A percentile compares a stretch with the other conserved stretches of the same genome.
These are phyloP conservation scores for Madurella mycetomatis DNA, from an alignment of 2,329 filamentous ascomycete genomes.

Conservation along the genomic window DNA sequence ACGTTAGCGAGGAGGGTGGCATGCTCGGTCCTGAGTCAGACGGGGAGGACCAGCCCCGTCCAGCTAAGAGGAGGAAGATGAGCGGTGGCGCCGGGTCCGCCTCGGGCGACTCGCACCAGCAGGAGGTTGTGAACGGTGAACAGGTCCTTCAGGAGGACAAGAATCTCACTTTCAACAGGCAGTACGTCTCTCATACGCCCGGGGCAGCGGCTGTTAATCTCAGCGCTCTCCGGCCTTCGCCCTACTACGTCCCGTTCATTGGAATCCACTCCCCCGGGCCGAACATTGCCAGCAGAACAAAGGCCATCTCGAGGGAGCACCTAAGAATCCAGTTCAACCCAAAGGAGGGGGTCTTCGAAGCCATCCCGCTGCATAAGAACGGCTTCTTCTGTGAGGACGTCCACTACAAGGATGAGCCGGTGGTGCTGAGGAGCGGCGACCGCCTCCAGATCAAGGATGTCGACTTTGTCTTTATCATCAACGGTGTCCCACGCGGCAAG, in stretches of 20 bases:
- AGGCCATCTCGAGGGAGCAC: conserved; percentile 70
- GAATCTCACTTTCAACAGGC: conserved; percentile 51
- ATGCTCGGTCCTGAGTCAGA: conserved; percentile 62
- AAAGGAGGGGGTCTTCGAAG: conserved; percentile 59
- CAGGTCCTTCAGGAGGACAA: conserved; percentile 31
- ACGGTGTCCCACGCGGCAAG: conserved; percentile 53
- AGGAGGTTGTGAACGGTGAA: conserved; percentile 16
- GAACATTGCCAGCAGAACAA: conserved; percentile 58
- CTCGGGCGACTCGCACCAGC: conserved; percentile 17
- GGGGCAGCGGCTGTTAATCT: conserved; percentile 58
- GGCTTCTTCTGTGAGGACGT: conserved; percentile 64
- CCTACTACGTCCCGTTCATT: conserved; percentile 60
- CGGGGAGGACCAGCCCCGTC: conserved; percentile 42
- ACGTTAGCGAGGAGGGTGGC: conserved; percentile 65
- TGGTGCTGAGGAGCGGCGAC: conserved; percentile 59
- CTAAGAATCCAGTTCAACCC: conserved; percentile 68
- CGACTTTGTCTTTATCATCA: conserved; percentile 63
- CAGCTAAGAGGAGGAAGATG: conserved; percentile 37
- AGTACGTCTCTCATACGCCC: conserved; percentile 57
- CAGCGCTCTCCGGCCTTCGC: conserved; percentile 55
- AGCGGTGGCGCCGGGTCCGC: conserved; percentile 15
- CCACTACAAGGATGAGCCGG: conserved; percentile 51
- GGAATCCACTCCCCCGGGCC: conserved; percentile 67
- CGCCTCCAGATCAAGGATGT: conserved; percentile 70
- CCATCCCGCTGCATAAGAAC: conserved; percentile 58